Evolutionary conservation across 1,284 basidiomycete species (phyloP), one percentile per base, ranked within the genome.

Genomic region (Nidula niveotomentosa): DNA sequence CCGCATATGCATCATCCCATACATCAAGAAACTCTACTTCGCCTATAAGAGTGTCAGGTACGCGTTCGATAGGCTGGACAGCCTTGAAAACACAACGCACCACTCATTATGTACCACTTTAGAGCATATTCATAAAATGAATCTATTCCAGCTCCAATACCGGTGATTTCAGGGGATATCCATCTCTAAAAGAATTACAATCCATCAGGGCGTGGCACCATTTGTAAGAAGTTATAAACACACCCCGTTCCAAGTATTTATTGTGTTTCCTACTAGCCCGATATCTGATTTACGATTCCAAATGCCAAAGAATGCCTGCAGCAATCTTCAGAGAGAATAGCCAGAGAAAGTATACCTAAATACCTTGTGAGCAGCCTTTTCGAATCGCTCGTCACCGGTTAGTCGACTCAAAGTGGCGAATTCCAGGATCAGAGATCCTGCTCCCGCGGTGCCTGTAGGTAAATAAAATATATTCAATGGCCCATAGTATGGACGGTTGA

Each of bases 61-160:
- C 15, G 13, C 45, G 6, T 41, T 23, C 23, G 23, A 23, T 23
- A 23, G 23, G 23, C 23, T 23, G 12, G 47, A 35, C 12, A 51
- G 44, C 8, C 13, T 23, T 23, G 23, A 13, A 44, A 13, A 33
- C 17, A 50, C 37, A 12, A 77, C 82, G 47, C 62, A 93, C 93
- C 91, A 59, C 92, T 92, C 67, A 96, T 69, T 47, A 97, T 88
- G 62, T 94, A 96, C 87, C 89, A 92, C 67, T 91, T 93, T 48
- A 93, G 68, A 13, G 91, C 93, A 68, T 95, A 96, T 71, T 98
- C 95, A 67, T 90, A 95, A 69, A 95, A 96, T 8, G 92, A 94
- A 69, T 97, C 94, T 51, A 96, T 88, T 1, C 95, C 95, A 10
- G 95, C 95, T 33, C 95, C 94, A 36, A 95, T 90, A 4, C 90